Percentiles rank a stretch among this genome's conserved stretches.
Evolutionary conservation across 1,139 yeast genomes (phyloP).

Genomic region (Geotrichum aggregatum): DNA sequence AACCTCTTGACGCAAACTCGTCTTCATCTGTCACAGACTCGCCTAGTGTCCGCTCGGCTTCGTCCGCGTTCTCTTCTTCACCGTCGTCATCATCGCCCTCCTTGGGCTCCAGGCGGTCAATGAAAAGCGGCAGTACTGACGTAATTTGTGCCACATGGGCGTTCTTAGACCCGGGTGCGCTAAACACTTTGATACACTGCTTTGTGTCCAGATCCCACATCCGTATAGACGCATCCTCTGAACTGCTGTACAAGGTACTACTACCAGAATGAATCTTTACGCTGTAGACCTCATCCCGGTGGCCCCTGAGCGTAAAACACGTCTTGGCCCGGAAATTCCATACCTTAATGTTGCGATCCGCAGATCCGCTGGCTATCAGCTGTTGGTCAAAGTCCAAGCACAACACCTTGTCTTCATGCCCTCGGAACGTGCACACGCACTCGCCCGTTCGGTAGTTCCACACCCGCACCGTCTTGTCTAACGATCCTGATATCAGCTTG

Average conservation of each 20-base stretch:
- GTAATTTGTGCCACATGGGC: slow-evolving; percentile 64
- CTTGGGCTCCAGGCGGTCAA: slow-evolving; percentile 42
- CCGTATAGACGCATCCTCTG: slow-evolving; percentile 86
- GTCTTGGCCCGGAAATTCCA: slow-evolving; percentile 96
- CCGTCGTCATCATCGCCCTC: slow-evolving; percentile 32
- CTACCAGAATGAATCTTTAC: slow-evolving; percentile 82
- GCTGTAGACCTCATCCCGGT: slow-evolving; percentile 84
- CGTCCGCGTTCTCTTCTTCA: slow-evolving; percentile 28
- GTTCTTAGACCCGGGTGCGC: slow-evolving; percentile 40
- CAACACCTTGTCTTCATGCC: slow-evolving; percentile 83
- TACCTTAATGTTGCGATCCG: slow-evolving; percentile 84
- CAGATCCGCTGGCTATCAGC: slow-evolving; percentile 87
- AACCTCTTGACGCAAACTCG: neutral
- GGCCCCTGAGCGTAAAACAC: slow-evolving; percentile 89
- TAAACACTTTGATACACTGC: slow-evolving; percentile 72
- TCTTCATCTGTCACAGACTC: neutral
- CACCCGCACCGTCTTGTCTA: slow-evolving; percentile 85
- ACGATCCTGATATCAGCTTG: slow-evolving; percentile 85
- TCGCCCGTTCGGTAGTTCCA: slow-evolving; percentile 96
- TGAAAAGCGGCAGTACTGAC: slow-evolving; percentile 76
- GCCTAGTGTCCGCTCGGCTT: neutral
- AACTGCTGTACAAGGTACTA: slow-evolving; percentile 75
- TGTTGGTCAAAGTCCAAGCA: slow-evolving; percentile 70
- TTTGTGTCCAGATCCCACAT: slow-evolving; percentile 91
- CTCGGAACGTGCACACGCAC: slow-evolving; percentile 87